A percentile compares a stretch with the other conserved stretches of the same genome.
Conservation (phyloP, 331 rosid genomes). For the Cydonia oblonga region DNA sequence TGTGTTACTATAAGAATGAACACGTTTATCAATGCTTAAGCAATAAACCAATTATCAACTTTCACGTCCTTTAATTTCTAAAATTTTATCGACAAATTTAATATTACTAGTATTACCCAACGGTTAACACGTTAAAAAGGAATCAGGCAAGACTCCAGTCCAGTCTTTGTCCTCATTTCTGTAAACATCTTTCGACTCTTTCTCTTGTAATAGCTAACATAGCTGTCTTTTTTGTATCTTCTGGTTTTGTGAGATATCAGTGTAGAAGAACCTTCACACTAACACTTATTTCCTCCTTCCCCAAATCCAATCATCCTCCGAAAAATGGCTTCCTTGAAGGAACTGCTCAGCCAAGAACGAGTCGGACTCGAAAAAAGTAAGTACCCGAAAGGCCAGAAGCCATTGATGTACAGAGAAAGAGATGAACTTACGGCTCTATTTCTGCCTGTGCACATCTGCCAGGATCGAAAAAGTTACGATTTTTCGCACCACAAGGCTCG, state of each 20-base stretch:
- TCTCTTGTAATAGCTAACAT: not conserved
- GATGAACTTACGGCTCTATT: constrained; percentile 18
- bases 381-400: not conserved
- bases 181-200: constrained; percentile 5
- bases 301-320: constrained; percentile 3
- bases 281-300: constrained; percentile 16
- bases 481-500: constrained; percentile 12
- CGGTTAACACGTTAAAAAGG: not conserved
- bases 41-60: no score
- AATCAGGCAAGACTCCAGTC: not conserved
- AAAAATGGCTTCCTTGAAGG: constrained; percentile 46
- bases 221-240: constrained; percentile 24
- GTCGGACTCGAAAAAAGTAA: constrained; percentile 5
- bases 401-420: constrained; percentile 5
- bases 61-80: accelerated
- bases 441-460: constrained; percentile 42
- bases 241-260: constrained; percentile 26
- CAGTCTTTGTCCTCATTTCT: constrained; percentile 18
- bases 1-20: accelerated
- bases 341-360: constrained; percentile 52
- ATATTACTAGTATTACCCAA: no score
- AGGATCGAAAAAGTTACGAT: constrained; percentile 18
- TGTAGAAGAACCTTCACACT: constrained; percentile 14
- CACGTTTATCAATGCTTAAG: no score
- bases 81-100: no score